phyloP scores from a whole-genome alignment of 176 grass and related monocot genomes.

The Leersia perrieri region DNA sequence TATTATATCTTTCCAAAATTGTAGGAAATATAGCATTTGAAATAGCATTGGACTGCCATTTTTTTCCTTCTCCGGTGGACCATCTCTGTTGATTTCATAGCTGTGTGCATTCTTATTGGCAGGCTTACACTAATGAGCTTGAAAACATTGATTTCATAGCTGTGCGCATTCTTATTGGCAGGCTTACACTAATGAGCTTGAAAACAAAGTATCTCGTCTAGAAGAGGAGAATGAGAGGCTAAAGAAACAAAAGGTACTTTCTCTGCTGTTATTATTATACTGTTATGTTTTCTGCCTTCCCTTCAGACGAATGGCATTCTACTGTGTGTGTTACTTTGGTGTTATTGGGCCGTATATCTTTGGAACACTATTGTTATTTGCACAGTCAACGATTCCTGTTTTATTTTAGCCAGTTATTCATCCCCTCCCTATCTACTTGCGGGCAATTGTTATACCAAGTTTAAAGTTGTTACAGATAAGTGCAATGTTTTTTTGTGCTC shows the following conservation, averaged over 20 bases:
- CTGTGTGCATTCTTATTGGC: slow-evolving; percentile 12
- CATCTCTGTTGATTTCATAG: background rate
- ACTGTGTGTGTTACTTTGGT: background rate
- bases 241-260: slow-evolving; percentile 86
- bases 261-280: slow-evolving; percentile 12
- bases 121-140: slow-evolving; percentile 96
- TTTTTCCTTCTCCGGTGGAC: background rate
- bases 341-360: background rate
- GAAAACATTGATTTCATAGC: slow-evolving; percentile 51
- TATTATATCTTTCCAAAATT: background rate
- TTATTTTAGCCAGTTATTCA: background rate
- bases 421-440: background rate
- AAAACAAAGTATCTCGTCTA: slow-evolving; percentile 83
- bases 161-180: slow-evolving; percentile 29
- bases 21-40: background rate
- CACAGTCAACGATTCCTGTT: background rate
- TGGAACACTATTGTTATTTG: slow-evolving; percentile 10
- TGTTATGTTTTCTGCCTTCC: background rate
- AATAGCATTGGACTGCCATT: background rate
- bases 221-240: slow-evolving; percentile 79
- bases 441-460: background rate
- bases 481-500: background rate
- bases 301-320: background rate
- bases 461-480: background rate
- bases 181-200: slow-evolving; percentile 97